A percentile compares a stretch with the other conserved stretches of the same genome.
Conservation (phyloP, 345 rosid species). For the Hibiscus tridactylites region DNA sequence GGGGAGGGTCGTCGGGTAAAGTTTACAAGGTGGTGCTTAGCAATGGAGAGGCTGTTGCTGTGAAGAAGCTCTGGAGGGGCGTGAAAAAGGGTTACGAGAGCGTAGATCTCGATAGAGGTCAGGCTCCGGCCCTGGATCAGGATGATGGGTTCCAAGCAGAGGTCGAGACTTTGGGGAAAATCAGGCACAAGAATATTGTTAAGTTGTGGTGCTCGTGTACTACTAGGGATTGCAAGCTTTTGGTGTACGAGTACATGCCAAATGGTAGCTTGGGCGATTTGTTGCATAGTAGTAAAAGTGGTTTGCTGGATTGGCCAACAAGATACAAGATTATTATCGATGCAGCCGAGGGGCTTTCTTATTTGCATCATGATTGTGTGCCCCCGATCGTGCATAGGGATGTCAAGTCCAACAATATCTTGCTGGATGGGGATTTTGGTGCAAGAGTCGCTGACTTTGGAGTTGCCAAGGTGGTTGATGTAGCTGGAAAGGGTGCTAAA, state of each 20-base stretch:
- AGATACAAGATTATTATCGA: conserved; percentile 76
- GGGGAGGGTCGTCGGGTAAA: conserved; percentile 82
- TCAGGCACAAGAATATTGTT: conserved; percentile 96
- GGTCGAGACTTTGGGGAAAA: conserved; percentile 83
- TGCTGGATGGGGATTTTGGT: conserved; percentile 79
- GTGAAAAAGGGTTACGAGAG: conserved; percentile 35
- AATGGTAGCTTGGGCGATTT: conserved; percentile 96
- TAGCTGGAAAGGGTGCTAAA: conserved; percentile 57
- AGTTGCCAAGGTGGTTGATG: conserved; percentile 75
- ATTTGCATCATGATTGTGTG: conserved; percentile 91
- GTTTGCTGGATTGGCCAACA: conserved; percentile 75
- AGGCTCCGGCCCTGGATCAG: conserved; percentile 6
- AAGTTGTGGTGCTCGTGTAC: conserved; percentile 96
- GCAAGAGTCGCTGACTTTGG: conserved; percentile 98
- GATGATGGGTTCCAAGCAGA: conserved; percentile 86
- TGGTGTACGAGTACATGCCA: conserved; percentile 94
- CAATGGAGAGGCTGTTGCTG: conserved; percentile 83
- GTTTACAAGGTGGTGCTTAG: conserved; percentile 85
- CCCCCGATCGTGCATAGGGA: conserved; percentile 96
- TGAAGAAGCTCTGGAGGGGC: conserved; percentile 86
- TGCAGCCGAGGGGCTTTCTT: conserved; percentile 92
- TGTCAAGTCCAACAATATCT: conserved; percentile 88
- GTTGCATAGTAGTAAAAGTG: conserved; percentile 78
- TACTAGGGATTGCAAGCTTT: conserved; percentile 76
- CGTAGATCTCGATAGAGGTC: conserved; percentile 58